phyloP scores from a whole-genome alignment of 257 asterid species.

The Striga asiatica region DNA sequence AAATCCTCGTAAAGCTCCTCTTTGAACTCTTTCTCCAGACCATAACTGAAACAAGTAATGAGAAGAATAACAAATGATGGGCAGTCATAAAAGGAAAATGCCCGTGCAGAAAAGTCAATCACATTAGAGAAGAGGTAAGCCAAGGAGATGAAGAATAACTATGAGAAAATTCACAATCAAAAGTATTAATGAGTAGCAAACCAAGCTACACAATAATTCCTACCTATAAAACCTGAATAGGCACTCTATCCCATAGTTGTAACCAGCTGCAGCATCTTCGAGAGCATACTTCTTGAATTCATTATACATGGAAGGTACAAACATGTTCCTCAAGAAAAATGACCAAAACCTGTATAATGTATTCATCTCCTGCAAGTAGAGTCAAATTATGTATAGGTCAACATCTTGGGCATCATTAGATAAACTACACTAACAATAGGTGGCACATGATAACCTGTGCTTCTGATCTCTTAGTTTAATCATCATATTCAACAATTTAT shows the following conservation, averaged over 20 bases:
- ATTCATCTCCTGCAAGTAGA: slow-evolving; percentile 81
- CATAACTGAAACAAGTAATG: slow-evolving; percentile 42
- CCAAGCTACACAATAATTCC: slow-evolving; percentile 7
- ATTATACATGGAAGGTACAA: slow-evolving; percentile 57
- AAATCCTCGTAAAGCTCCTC: slow-evolving; percentile 65
- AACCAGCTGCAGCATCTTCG: slow-evolving; percentile 80
- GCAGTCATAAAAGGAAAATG: not conserved
- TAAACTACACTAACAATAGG: slow-evolving; percentile 2
- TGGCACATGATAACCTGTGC: slow-evolving; percentile 4
- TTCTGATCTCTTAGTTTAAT: not conserved
- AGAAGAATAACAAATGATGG: not conserved
- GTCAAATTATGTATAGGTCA: slow-evolving; percentile 5
- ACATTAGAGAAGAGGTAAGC: not conserved
- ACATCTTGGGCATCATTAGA: slow-evolving; percentile 7
- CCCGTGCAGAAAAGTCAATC: not conserved
- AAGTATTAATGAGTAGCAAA: not conserved
- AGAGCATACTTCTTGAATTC: slow-evolving; percentile 66
- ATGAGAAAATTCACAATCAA: not conserved
- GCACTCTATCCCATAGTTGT: slow-evolving; percentile 75
- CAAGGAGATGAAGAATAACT: not conserved
- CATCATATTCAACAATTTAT: slow-evolving; percentile 6
- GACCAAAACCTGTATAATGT: slow-evolving; percentile 82
- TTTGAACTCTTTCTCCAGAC: slow-evolving; percentile 73
- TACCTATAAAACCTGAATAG: slow-evolving; percentile 83
- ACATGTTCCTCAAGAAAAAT: slow-evolving; percentile 61